These are phyloP conservation scores for Babesia microti DNA, from an alignment of 169 alveolate species.

Conservation along the genomic window DNA sequence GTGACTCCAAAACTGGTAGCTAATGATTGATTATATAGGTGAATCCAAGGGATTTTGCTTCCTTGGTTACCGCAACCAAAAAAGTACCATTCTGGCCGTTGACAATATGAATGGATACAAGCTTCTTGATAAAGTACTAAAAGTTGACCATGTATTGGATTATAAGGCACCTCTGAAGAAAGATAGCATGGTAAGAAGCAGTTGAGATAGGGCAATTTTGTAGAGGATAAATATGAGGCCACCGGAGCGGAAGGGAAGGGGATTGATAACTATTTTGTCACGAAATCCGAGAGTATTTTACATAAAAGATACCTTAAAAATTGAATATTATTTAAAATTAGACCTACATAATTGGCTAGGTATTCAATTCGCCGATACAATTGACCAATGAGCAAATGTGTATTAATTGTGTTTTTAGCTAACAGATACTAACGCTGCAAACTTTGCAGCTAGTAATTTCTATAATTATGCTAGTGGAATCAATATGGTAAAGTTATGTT, in stretches of 20 bases:
- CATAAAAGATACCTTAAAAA: conserved; percentile 24
- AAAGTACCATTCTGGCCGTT: conserved; percentile 97
- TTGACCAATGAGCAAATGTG: conserved; percentile 7
- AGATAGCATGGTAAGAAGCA: conserved; percentile 21
- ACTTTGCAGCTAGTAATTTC: conserved; percentile 18
- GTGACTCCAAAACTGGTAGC: conserved; percentile 89
- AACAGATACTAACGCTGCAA: conserved; percentile 25
- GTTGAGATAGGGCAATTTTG: conserved; percentile 40
- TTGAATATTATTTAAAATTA: no score
- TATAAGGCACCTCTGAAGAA: conserved; percentile 65
- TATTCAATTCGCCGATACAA: no score
- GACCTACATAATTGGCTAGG: no score
- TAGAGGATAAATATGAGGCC: conserved; percentile 55
- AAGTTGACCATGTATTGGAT: conserved; percentile 91
- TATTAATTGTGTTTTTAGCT: conserved; percentile 9
- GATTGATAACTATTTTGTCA: conserved; percentile 57
- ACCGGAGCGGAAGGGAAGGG: conserved; percentile 77
- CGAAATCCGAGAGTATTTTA: conserved; percentile 50
- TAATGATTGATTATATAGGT: conserved; percentile 18
- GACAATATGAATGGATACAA: conserved; percentile 91
- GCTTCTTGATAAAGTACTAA: conserved; percentile 74
- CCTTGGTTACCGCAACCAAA: conserved; percentile 92
- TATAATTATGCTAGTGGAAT: conserved; percentile 1
- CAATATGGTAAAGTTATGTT: conserved; percentile 1
- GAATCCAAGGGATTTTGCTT: conserved; percentile 89